Percentiles rank a stretch among this genome's conserved stretches.
phyloP scores from a whole-genome alignment of 345 rosid genomes.

The Eucalyptus globulus region DNA sequence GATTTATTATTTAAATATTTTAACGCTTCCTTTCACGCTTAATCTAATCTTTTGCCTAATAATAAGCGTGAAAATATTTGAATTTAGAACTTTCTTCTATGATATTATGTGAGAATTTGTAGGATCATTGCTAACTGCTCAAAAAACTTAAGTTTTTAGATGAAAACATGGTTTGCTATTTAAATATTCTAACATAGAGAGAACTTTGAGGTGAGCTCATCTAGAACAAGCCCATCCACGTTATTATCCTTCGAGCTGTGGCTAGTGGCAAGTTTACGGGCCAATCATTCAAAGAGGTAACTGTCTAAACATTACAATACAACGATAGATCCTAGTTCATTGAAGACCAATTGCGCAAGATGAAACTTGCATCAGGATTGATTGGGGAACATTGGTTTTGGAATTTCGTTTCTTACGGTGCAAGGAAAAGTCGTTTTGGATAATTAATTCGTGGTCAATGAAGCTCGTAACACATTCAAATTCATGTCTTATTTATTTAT shows the following conservation, averaged over 20 bases:
- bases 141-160: too few relatives aligned
- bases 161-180: accelerated
- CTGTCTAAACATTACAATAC: not conserved
- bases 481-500: too few relatives aligned
- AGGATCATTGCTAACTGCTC: accelerated
- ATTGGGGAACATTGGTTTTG: not conserved
- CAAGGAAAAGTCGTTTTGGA: not conserved
- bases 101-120: too few relatives aligned
- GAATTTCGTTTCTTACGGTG: not conserved
- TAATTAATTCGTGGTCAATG: too few relatives aligned
- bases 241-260: not conserved
- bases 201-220: not conserved
- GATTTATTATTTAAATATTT: too few relatives aligned
- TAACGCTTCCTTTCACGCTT: accelerated
- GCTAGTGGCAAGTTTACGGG: not conserved
- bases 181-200: too few relatives aligned
- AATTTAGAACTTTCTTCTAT: too few relatives aligned
- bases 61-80: too few relatives aligned
- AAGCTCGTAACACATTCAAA: too few relatives aligned
- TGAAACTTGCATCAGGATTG: not conserved
- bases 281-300: not conserved
- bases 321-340: not conserved
- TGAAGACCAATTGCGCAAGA: not conserved
- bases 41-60: too few relatives aligned
- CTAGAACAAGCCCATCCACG: not conserved